Conservation (phyloP, 176 grass and related monocot genomes). For the Cenchrus fungigraminus region DNA sequence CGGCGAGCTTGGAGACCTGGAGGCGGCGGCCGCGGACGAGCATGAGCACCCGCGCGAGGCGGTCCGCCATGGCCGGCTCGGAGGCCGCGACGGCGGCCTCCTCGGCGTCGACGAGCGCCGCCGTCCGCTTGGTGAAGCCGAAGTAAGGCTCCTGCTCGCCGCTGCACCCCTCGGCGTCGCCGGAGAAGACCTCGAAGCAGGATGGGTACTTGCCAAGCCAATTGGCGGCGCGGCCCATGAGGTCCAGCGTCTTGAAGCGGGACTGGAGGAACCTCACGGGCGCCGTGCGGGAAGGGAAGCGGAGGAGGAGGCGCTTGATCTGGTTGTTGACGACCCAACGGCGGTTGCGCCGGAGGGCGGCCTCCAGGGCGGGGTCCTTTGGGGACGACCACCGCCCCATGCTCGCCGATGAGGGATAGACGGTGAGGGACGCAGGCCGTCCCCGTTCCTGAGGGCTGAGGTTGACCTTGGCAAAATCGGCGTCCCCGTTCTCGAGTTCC, state of each 20-base stretch:
- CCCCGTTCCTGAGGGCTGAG: not conserved
- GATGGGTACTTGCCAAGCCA: constrained; percentile 94
- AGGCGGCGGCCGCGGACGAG: constrained; percentile 67
- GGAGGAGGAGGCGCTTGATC: constrained; percentile 87
- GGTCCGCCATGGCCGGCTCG: constrained; percentile 67
- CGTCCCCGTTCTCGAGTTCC: constrained; percentile 67
- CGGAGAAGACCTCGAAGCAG: constrained; percentile 70
- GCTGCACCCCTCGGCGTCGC: constrained; percentile 20
- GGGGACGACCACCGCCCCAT: constrained; percentile 81
- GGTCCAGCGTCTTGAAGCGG: constrained; percentile 76
- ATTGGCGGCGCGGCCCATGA: constrained; percentile 82
- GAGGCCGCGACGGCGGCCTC: constrained; percentile 53
- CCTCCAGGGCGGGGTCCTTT: constrained; percentile 77
- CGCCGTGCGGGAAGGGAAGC: constrained; percentile 62
- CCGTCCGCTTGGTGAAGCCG: constrained; percentile 89
- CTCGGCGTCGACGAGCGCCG: constrained; percentile 66
- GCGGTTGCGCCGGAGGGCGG: constrained; percentile 72
- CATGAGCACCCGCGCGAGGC: constrained; percentile 81
- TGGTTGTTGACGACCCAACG: constrained; percentile 97
- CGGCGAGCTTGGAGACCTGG: constrained; percentile 76
- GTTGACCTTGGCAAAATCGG: constrained; percentile 70
- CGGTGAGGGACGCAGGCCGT: not conserved
- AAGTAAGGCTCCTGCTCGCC: constrained; percentile 56
- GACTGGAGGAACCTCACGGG: constrained; percentile 83
- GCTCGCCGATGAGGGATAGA: not conserved